phyloP scores from a whole-genome alignment of 768 basidiomycete genomes.

The Boletus fagicola region DNA sequence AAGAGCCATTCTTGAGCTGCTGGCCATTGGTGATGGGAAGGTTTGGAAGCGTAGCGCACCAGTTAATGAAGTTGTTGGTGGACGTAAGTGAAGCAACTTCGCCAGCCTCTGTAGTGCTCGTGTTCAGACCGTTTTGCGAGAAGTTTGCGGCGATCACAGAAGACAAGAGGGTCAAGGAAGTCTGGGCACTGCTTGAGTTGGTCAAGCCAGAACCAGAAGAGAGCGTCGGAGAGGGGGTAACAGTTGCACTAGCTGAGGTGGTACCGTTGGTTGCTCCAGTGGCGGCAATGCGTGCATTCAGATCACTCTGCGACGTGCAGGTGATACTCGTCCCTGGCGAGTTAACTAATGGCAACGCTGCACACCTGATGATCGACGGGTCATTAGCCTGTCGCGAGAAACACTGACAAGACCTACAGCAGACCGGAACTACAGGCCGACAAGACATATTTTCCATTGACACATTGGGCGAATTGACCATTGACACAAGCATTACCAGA shows the following conservation, averaged over 20 bases:
- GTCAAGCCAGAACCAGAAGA: slow-evolving; percentile 12
- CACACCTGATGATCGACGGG: slow-evolving; percentile 13
- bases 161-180: slow-evolving; percentile 40
- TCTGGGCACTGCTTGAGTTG: slow-evolving; percentile 23
- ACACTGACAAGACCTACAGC: slow-evolving; percentile 8
- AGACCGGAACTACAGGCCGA: slow-evolving; percentile 21
- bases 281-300: slow-evolving; percentile 46
- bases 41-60: slow-evolving; percentile 46
- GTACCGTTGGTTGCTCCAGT: slow-evolving; percentile 25
- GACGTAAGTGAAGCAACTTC: slow-evolving; percentile 59
- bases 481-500: slow-evolving; percentile 49
- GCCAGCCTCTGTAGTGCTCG: slow-evolving; percentile 34
- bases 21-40: slow-evolving; percentile 61
- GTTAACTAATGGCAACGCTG: slow-evolving; percentile 51
- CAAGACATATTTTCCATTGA: slow-evolving; percentile 39
- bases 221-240: slow-evolving; percentile 11
- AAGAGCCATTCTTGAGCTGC: slow-evolving; percentile 51
- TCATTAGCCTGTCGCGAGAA: not conserved
- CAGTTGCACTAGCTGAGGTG: slow-evolving; percentile 17
- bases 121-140: slow-evolving; percentile 46
- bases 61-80: slow-evolving; percentile 76
- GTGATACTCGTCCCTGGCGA: slow-evolving; percentile 48
- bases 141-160: slow-evolving; percentile 57
- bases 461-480: slow-evolving; percentile 55
- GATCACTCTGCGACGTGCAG: slow-evolving; percentile 50